Evolutionary conservation across 805 yeast species (phyloP), one percentile per base, ranked within the genome.

Genomic region (Kurtzmaniella cleridarum): DNA sequence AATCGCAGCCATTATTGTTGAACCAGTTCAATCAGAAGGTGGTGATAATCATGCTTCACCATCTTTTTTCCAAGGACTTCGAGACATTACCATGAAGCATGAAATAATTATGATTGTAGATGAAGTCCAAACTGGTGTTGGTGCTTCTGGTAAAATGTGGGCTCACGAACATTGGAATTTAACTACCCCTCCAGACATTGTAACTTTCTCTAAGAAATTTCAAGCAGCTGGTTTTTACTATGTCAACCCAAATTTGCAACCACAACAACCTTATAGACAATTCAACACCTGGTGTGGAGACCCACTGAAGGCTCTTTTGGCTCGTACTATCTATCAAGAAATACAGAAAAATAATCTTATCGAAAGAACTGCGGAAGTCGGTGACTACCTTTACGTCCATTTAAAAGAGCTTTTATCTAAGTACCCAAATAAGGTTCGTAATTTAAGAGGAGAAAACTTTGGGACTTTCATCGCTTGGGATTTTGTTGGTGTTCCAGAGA

Each of bases 241-340:
- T 69, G 70, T 70, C 44, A 79, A 79, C 59, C 73, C 74, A 11
- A 68, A 68, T 13, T 70, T 80, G 53, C 73, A 76, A 45, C 84
- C 85, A 35, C 71, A 71, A 47, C 69, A 69, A 49, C 74, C 85
- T 18, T 81, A 75, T 62, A 72, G 86, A 63, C 86, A 80, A 55
- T 81, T 81, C 66, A 81, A 81, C 71, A 81, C 87, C 43, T 81
- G 87, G 87, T 80, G 85, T 59, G 87, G 86, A 49, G 86, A 81
- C 57, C 84, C 86, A 45, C 74, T 84, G 12, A 77, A 76, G 62
- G 81, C 81, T 56, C 63, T 80, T 39, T 67, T 80, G 50, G 84
- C 85, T 30, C 73, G 73, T 47, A 64, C 79, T 42, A 80, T 80
- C 46, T 73, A 73, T 47, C 68, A 76, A 51, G 82, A 79, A 47